These are phyloP conservation scores for Prunus kanzakura DNA, from an alignment of 306 rosid species.

Conservation along the genomic window DNA sequence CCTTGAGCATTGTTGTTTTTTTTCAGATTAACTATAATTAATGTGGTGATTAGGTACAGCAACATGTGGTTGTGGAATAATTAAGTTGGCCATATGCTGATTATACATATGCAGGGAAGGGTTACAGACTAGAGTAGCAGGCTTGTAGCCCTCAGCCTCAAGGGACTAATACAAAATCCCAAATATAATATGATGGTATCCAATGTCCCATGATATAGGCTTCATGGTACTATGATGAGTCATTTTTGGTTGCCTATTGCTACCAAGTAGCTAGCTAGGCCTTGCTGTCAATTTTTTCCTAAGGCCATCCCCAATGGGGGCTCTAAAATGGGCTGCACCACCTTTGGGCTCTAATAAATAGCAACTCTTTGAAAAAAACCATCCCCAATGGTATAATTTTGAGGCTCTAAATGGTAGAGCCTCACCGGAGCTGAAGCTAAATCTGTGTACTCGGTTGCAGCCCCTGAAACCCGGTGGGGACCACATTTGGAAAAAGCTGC, in stretches of 20 bases:
- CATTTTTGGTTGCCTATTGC: neutral
- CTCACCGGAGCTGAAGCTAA: no score
- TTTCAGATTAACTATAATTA: neutral
- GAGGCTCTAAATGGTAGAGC: no score
- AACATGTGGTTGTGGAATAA: conserved; percentile 24
- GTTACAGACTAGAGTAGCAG: neutral
- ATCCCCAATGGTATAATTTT: no score
- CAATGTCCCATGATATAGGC: neutral
- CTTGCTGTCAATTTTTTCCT: neutral
- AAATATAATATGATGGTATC: neutral
- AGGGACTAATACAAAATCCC: neutral
- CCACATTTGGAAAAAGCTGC: no score
- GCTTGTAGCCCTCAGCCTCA: conserved; percentile 2
- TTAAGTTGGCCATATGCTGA: neutral
- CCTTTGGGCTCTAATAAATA: no score
- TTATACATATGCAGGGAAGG: neutral
- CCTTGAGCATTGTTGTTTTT: neutral
- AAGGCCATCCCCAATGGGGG: no score
- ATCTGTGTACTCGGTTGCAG: no score
- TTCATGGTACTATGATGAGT: neutral
- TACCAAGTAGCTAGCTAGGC: neutral
- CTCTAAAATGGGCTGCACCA: no score
- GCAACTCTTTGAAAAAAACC: no score
- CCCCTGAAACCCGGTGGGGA: no score
- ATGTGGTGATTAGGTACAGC: neutral